Percentiles rank a stretch among this genome's conserved stretches.
Conservation (phyloP, 75 land plant species). For the Chamaecyparis obtusa region DNA sequence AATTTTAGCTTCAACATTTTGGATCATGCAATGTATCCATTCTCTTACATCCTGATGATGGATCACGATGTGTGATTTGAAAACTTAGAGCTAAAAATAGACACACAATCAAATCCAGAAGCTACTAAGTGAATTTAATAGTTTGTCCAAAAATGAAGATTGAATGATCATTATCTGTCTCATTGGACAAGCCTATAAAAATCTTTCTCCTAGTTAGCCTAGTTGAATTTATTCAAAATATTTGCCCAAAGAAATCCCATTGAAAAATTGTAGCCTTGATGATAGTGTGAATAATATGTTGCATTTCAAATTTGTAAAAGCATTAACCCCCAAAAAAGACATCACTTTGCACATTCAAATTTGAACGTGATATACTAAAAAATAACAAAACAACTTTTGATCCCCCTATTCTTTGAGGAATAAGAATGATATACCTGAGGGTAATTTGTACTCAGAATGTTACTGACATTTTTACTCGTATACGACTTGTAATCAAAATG, state of each 20-base stretch:
- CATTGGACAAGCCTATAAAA: background rate
- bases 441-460: constrained; percentile 19
- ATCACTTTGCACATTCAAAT: background rate
- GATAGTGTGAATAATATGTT: background rate
- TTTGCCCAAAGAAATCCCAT: background rate
- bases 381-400: background rate
- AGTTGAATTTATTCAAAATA: background rate
- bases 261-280: background rate
- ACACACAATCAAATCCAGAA: background rate
- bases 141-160: background rate
- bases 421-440: constrained; percentile 24
- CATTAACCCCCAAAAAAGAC: background rate
- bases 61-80: no score
- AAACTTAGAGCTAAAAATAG: no score
- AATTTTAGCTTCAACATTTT: no score
- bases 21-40: no score
- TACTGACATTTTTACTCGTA: constrained; percentile 41
- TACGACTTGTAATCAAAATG: constrained; percentile 53
- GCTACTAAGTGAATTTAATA: background rate
- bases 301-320: background rate
- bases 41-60: no score
- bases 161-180: background rate
- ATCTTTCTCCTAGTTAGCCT: background rate
- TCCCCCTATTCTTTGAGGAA: background rate
- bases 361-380: background rate